phyloP scores from a whole-genome alignment of 257 asterid genomes.

The Asclepias syriaca region DNA sequence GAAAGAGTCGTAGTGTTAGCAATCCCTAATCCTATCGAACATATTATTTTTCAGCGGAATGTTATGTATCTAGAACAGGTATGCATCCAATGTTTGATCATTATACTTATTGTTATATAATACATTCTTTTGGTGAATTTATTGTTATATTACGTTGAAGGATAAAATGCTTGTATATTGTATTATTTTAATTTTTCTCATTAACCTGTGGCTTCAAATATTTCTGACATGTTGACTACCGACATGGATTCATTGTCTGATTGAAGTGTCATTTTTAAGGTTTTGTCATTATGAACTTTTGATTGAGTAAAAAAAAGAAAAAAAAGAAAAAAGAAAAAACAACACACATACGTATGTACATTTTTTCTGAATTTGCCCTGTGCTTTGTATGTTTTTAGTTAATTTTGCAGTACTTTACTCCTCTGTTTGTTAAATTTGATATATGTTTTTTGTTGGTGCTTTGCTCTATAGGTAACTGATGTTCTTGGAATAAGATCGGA shows the following conservation, averaged over 20 bases:
- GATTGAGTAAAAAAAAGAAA: neutral
- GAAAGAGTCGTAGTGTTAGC: constrained; percentile 92
- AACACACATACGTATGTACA: no score
- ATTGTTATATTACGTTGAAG: neutral
- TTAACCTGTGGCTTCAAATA: neutral
- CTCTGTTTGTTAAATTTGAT: neutral
- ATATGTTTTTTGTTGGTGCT: constrained; percentile 4
- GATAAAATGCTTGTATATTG: neutral
- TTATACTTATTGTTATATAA: neutral
- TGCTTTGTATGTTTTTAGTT: neutral
- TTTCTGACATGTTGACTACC: neutral
- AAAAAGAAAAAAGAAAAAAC: neutral
- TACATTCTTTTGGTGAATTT: no score
- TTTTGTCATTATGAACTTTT: neutral
- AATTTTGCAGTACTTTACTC: neutral
- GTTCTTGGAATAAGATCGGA: constrained; percentile 61
- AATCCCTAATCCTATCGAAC: constrained; percentile 58
- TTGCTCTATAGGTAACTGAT: constrained; percentile 47
- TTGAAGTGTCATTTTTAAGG: neutral
- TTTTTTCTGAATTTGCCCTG: no score
- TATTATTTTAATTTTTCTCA: neutral
- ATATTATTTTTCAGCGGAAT: constrained; percentile 54
- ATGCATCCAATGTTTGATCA: constrained; percentile 21
- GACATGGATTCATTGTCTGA: neutral
- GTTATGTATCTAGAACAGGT: constrained; percentile 89